Base-by-base conservation (phyloP, 2,329 filamentous ascomycete species). In the Fusarium protoensiforme region DNA sequence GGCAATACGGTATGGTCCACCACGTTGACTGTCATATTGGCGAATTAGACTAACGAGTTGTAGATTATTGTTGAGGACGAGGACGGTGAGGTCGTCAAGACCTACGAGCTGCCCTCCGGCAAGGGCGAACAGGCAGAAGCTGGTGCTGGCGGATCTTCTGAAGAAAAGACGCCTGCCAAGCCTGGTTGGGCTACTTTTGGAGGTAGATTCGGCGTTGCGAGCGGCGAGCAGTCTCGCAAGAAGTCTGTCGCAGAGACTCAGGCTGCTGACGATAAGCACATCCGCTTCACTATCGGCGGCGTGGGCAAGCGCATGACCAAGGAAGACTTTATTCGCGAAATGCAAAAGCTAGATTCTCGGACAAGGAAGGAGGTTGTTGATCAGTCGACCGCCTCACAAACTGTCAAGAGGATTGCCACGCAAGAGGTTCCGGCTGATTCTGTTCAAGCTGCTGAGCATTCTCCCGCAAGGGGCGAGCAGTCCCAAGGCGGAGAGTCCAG, bases 21-120 rank as follows among this genome's bases (percentile, higher is more conserved):
- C 7, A 2, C 22, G 31, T 18, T 7, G 7, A 10, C 38, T 29
- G 41, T 3, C 18, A 22, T 20, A 38, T 6, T 46, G 3, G 9
- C 16, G 8, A 10, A 33, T 10, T 13, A 29, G n/a, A 41, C 80
- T 85, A 78, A 85, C 77, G 16, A n/a, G 13, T 2, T 14, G 61
- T 20, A 94, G 85, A 94, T 97, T 73, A 96, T 97, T 79, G 93
- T 97, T 18, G 94, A 97, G 83, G 93, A 97, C 71, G 92, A 93
- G 80, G 92, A 95, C 75, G 94, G 94, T 48, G 94, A 97, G 80
- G 94, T 97, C 35, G 89, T 97, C 80, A 95, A 95, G 84, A 91
- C 93, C 65, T 95, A 95, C 79, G 92, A 95, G 72, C 88, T 96
- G 31, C 92, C 92, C 1, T 84, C 87, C 0, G 82, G 89, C 29